Conservation (phyloP, 192 early-diverging fungal genomes). For the Helicostylum pulchrum region DNA sequence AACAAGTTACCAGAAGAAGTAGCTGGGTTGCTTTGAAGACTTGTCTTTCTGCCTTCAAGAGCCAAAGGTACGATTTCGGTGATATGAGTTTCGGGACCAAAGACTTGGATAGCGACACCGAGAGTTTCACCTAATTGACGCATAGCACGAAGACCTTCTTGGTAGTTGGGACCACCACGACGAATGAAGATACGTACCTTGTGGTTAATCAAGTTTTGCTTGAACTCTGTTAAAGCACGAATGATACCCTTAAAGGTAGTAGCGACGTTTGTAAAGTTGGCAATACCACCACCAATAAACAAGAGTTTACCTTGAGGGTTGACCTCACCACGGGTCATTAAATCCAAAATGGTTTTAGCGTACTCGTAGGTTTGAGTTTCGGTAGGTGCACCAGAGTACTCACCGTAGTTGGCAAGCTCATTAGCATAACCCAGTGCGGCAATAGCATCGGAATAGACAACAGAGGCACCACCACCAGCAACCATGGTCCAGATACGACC, state of each 20-base stretch:
- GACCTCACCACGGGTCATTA: constrained; percentile 87
- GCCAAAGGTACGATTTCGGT: constrained; percentile 98
- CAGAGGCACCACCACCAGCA: constrained; percentile 97
- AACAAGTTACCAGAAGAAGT: constrained; percentile 56
- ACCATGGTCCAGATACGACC: constrained; percentile 99
- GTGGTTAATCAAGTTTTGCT: constrained; percentile 80
- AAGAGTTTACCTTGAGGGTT: constrained; percentile 94
- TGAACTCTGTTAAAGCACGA: constrained; percentile 89
- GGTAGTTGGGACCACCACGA: constrained; percentile 98
- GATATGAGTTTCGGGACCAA: constrained; percentile 96
- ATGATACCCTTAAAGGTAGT: constrained; percentile 99
- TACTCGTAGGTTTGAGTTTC: constrained; percentile 99
- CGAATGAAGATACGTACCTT: constrained; percentile 94
- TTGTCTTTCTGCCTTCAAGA: constrained; percentile 63
- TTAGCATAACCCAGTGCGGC: constrained; percentile 91
- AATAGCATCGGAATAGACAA: constrained; percentile 98
- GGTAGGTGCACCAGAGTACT: constrained; percentile 99
- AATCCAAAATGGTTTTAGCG: constrained; percentile 95
- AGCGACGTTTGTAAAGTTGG: constrained; percentile 99
- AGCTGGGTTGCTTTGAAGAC: constrained; percentile 36
- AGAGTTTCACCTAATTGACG: constrained; percentile 89
- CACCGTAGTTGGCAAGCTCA: constrained; percentile 99
- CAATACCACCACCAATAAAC: constrained; percentile 99
- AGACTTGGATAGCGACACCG: constrained; percentile 93
- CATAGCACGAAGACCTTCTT: constrained; percentile 96